phyloP scores from a whole-genome alignment of 164 flowering plant genomes.

The Piper betle region DNA sequence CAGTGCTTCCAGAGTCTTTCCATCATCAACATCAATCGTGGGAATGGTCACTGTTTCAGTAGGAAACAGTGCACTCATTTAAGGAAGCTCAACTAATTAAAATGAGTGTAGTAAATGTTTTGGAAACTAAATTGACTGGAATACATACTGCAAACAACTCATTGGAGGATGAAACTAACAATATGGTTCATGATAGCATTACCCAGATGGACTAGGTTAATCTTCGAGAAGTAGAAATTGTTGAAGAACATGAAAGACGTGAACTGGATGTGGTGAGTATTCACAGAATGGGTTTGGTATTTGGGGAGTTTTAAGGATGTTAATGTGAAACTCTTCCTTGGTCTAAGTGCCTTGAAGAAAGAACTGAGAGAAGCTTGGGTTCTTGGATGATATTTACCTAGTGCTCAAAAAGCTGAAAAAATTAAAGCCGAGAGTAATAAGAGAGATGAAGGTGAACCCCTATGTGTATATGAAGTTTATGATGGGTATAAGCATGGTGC shows the following conservation, averaged over 20 bases:
- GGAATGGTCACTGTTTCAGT: constrained; percentile 62
- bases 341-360: constrained; percentile 59
- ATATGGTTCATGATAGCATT: too few relatives aligned
- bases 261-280: constrained; percentile 71
- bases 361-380: constrained; percentile 53
- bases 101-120: constrained; percentile 36
- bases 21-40: constrained; percentile 42
- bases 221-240: constrained; percentile 41
- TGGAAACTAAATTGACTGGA: constrained; percentile 39
- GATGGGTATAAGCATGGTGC: too few relatives aligned
- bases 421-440: too few relatives aligned
- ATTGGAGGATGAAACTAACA: constrained; percentile 30
- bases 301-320: background rate
- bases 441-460: too few relatives aligned
- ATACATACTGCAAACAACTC: constrained; percentile 10
- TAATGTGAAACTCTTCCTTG: constrained; percentile 9
- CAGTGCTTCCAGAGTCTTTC: constrained; percentile 37
- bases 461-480: too few relatives aligned
- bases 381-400: too few relatives aligned
- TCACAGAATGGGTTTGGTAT: background rate
- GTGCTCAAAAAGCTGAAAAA: too few relatives aligned
- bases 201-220: constrained; percentile 61
- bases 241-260: constrained; percentile 61
- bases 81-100: constrained; percentile 10
- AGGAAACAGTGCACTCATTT: constrained; percentile 27